Evolutionary conservation across 78 protist species (phyloP).

Genomic region (Planoprotostelium fungivorum): DNA sequence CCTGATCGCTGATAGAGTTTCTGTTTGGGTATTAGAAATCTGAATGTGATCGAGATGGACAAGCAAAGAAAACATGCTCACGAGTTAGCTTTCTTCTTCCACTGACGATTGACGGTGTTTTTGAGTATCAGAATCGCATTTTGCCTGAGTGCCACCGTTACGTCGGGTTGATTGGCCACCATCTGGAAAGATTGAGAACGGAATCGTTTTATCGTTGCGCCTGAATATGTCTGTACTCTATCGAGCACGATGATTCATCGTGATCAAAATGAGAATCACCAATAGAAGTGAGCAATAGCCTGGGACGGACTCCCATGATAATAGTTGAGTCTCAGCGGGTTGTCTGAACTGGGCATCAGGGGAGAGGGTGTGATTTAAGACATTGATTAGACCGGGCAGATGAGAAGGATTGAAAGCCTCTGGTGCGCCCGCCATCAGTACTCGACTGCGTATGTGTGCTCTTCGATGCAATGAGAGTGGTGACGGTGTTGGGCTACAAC

Average conservation of each 20-base stretch:
- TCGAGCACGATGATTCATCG: neutral
- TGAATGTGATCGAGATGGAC: neutral
- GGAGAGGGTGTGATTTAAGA: neutral
- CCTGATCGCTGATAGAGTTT: neutral
- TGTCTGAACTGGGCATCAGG: neutral
- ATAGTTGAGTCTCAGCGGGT: neutral
- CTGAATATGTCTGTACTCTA: too few relatives aligned
- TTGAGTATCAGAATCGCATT: neutral
- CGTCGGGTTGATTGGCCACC: neutral
- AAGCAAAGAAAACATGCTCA: neutral
- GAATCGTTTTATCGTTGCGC: neutral
- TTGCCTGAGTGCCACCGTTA: neutral
- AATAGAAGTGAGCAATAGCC: neutral
- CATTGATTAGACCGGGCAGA: neutral
- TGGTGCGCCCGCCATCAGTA: neutral
- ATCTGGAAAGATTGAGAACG: too few relatives aligned
- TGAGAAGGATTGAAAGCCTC: neutral
- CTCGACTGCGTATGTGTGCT: too few relatives aligned
- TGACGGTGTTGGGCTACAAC: too few relatives aligned
- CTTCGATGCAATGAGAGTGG: too few relatives aligned
- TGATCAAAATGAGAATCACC: neutral
- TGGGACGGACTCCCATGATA: neutral
- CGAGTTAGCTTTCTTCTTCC: neutral
- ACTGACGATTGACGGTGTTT: neutral
- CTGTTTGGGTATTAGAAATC: too few relatives aligned